A percentile compares a stretch with the other conserved stretches of the same genome.
Conservation (phyloP, 2,329 filamentous ascomycete genomes). For the Elsinoe batatas region DNA sequence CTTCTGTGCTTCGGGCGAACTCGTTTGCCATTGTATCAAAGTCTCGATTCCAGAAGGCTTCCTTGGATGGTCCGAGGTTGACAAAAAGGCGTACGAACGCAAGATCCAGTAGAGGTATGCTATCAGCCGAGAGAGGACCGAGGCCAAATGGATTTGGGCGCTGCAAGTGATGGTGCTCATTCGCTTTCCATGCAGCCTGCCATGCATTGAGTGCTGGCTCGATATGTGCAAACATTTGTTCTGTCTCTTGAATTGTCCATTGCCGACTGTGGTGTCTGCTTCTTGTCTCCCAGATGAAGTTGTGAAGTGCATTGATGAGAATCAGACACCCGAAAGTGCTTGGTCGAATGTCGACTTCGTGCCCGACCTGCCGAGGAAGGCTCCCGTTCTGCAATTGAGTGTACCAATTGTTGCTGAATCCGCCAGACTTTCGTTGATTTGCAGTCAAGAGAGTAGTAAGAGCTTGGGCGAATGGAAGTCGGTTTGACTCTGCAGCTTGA, state of each 20-base stretch:
- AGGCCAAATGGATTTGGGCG: conserved; percentile 73
- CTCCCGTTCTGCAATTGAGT: conserved; percentile 14
- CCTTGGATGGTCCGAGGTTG: conserved; percentile 83
- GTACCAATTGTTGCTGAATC: conserved; percentile 19
- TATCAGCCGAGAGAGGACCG: conserved; percentile 77
- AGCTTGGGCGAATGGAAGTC: conserved; percentile 70
- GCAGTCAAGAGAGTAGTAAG: conserved; percentile 71
- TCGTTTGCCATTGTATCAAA: conserved; percentile 89
- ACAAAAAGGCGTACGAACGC: conserved; percentile 90
- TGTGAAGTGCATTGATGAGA: conserved; percentile 88
- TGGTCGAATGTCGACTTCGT: conserved; percentile 54
- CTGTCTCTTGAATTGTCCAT: conserved; percentile 87
- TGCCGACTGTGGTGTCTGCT: conserved; percentile 79
- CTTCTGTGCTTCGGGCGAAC: conserved; percentile 65
- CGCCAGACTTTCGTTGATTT: conserved; percentile 47
- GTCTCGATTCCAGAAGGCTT: conserved; percentile 88
- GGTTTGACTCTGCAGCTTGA: conserved; percentile 57
- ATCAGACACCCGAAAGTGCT: conserved; percentile 89
- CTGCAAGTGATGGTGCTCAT: conserved; percentile 73
- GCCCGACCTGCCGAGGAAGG: conserved; percentile 16
- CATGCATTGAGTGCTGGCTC: conserved; percentile 89
- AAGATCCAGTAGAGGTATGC: conserved; percentile 80
- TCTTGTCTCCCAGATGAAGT: conserved; percentile 96
- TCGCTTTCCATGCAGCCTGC: conserved; percentile 85
- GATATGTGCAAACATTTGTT: conserved; percentile 92